Percentiles rank a stretch among this genome's conserved stretches.
Conservation (phyloP, 345 rosid species). For the Eutrema japonicum region DNA sequence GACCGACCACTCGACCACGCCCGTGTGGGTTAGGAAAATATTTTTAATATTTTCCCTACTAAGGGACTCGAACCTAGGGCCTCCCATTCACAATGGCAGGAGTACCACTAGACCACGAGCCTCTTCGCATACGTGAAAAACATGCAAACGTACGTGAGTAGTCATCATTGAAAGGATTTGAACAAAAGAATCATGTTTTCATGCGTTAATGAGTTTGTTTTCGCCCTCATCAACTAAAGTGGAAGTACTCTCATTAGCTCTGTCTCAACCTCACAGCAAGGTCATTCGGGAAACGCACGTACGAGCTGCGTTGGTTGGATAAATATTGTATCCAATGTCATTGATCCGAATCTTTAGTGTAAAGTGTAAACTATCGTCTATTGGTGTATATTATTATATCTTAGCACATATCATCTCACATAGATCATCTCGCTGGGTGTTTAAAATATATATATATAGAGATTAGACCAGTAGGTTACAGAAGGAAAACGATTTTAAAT, state of each 20-base stretch:
- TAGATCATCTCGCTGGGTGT: not conserved
- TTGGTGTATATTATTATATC: not conserved
- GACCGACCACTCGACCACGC: too few relatives aligned
- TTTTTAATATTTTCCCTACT: too few relatives aligned
- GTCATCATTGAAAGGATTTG: not conserved
- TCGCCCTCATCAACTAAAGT: too few relatives aligned
- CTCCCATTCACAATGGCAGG: too few relatives aligned
- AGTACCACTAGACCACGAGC: too few relatives aligned
- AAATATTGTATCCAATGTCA: not conserved
- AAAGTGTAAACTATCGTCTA: not conserved
- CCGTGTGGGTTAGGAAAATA: too few relatives aligned
- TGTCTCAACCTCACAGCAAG: constrained; percentile 1
- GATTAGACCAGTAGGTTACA: constrained; percentile 7
- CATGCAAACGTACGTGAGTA: constrained; percentile 1
- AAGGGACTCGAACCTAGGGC: too few relatives aligned
- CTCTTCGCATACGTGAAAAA: not conserved
- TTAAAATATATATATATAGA: not conserved
- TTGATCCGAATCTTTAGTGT: not conserved
- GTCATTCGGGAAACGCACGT: too few relatives aligned
- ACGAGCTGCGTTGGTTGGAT: not conserved
- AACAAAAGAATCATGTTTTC: not conserved
- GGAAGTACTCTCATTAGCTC: constrained; percentile 10
- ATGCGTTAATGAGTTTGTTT: not conserved
- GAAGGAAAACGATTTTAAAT: not conserved
- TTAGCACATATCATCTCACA: not conserved